Conservation (phyloP, 1,139 yeast genomes). For the Suhomyces chickasaworum region DNA sequence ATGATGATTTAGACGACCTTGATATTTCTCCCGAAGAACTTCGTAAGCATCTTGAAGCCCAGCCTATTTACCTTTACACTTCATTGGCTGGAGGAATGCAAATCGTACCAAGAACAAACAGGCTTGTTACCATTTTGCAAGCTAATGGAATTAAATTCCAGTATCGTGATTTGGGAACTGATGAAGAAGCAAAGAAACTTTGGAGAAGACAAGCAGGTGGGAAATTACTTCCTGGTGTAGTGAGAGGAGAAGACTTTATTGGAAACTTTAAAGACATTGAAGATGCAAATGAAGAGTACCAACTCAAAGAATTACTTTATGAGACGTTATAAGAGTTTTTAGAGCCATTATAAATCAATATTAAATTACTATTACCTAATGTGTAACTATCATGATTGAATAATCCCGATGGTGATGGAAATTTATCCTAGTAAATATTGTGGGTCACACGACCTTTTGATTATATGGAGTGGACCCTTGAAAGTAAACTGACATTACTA, state of each 20-base stretch:
- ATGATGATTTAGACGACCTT: constrained; percentile 34
- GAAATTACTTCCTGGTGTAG: constrained; percentile 83
- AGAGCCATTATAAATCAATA: background rate
- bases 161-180: constrained; percentile 83
- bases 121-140: constrained; percentile 71
- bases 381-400: too few relatives aligned
- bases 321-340: constrained; percentile 36
- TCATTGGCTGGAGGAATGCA: constrained; percentile 91
- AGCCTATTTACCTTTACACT: constrained; percentile 76
- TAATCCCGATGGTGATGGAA: too few relatives aligned
- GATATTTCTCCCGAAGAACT: constrained; percentile 49
- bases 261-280: constrained; percentile 82
- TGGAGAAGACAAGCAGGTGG: constrained; percentile 84
- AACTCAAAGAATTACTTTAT: constrained; percentile 60
- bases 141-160: constrained; percentile 73
- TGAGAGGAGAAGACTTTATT: constrained; percentile 86
- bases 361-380: too few relatives aligned
- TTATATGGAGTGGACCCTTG: background rate
- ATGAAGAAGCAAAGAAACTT: constrained; percentile 78
- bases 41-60: constrained; percentile 47
- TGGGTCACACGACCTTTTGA: background rate
- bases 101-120: constrained; percentile 76
- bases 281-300: constrained; percentile 84
- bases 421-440: background rate
- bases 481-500: too few relatives aligned